Conservation (phyloP, 805 yeast species). For the Dipodascus geniculatus region DNA sequence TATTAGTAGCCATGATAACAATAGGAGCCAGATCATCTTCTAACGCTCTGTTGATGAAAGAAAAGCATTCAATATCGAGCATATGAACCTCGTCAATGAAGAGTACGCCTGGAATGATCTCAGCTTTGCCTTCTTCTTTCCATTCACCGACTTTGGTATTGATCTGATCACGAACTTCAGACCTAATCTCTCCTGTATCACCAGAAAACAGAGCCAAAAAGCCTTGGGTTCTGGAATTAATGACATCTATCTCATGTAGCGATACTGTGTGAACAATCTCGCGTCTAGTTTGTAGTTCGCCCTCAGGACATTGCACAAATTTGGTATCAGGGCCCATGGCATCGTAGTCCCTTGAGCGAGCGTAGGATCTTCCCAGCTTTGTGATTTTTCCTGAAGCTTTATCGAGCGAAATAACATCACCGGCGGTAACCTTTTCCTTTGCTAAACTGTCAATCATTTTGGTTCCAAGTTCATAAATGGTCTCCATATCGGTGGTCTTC, state of each 20-base stretch:
- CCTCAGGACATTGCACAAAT: constrained; percentile 97
- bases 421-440: constrained; percentile 91
- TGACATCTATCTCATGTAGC: constrained; percentile 93
- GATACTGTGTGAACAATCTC: constrained; percentile 98
- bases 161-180: constrained; percentile 92
- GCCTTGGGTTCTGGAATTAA: constrained; percentile 95
- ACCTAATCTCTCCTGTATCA: constrained; percentile 94
- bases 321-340: constrained; percentile 98
- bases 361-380: constrained; percentile 89
- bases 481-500: constrained; percentile 97
- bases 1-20: constrained; percentile 95
- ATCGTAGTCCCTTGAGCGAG: constrained; percentile 95
- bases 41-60: constrained; percentile 88
- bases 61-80: constrained; percentile 94
- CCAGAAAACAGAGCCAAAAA: constrained; percentile 91
- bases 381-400: constrained; percentile 91
- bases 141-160: constrained; percentile 95
- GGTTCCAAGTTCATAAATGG: constrained; percentile 88
- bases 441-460: constrained; percentile 92
- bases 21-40: constrained; percentile 96
- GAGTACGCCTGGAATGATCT: constrained; percentile 92
- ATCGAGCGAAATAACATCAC: constrained; percentile 92
- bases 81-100: constrained; percentile 97
- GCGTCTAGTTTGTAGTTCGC: constrained; percentile 91
- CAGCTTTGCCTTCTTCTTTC: constrained; percentile 97